Evolutionary conservation across 192 early-diverging fungal genomes (phyloP), one percentile per base, ranked within the genome.

Genomic region (Chytriomyces sp.): DNA sequence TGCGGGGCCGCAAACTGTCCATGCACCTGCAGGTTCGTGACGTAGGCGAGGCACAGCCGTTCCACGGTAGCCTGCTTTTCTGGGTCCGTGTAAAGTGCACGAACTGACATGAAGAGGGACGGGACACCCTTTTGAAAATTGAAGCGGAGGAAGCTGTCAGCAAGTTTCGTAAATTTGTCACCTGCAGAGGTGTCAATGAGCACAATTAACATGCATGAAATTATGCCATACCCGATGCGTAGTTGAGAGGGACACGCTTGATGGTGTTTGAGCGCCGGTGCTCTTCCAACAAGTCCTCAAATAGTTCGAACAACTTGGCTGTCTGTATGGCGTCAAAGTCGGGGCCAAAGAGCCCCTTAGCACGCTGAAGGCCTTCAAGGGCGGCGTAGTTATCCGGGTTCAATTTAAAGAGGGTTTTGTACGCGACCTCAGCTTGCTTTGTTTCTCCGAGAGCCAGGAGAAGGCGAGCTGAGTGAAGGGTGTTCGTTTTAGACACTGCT

Each of bases 81-180:
- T 5, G 79, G 73, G 66, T 88, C 41, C 72, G 88, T 72, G 65
- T 93, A 94, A 14, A 93, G 82, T 19, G 82, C 83, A 79, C 92
- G 93, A 67, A 95, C 74, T 73, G 86, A 90, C 52, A 88, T 86
- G 72, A 99, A 98, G 40, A 96, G 77, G 2, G 97, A 99, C 5
- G 95, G 95, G 19, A 99, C 93, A 39, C 95, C 94, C 80, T 96
- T 96, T 70, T 91, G 86, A 72, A 99, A 87, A 41, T 88, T 87
- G 31, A 77, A 81, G 52, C 89, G 86, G 26, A 93, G 78, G 63
- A 92, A 90, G 28, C 74, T 77, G 55, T 93, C 91, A 17, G 88
- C 85, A 55, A 87, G 40, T 26, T n/a, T 25, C 0, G 61, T 59
- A 59, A 87, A 87, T 32, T 53, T 26, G 17, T 80, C 75, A 26